phyloP scores from a whole-genome alignment of 2,329 filamentous ascomycete species.

The Tolypocladium tropicale region DNA sequence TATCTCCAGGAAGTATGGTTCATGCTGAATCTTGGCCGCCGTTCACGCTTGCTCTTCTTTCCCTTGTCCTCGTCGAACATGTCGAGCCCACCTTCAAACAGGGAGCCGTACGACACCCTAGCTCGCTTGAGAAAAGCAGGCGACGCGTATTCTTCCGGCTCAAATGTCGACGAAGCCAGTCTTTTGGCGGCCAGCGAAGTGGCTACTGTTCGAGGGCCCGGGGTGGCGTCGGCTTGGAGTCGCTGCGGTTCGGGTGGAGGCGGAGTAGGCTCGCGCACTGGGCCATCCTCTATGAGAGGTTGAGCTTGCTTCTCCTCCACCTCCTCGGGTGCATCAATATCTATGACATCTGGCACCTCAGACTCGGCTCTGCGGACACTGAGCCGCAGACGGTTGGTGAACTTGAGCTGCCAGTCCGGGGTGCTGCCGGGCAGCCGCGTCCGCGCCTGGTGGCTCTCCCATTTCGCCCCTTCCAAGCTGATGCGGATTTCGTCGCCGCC shows the following conservation, averaged over 20 bases:
- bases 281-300: not conserved
- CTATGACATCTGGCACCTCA: conserved; percentile 36
- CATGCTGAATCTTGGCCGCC: conserved; percentile 59
- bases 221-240: not conserved
- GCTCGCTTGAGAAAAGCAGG: conserved; percentile 71
- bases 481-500: conserved; percentile 71
- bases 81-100: conserved; percentile 55
- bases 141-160: conserved; percentile 54
- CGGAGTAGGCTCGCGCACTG: not conserved
- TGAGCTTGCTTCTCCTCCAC: conserved; percentile 10
- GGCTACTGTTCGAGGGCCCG: conserved; percentile 1
- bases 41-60: conserved; percentile 32
- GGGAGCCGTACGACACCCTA: conserved; percentile 56
- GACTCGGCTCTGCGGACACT: conserved; percentile 32
- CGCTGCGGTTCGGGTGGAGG: not conserved
- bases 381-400: conserved; percentile 37
- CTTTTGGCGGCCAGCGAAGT: conserved; percentile 20
- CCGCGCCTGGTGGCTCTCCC: conserved; percentile 43
- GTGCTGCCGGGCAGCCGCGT: conserved; percentile 38
- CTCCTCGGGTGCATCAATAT: conserved; percentile 31
- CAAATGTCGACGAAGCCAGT: conserved; percentile 21
- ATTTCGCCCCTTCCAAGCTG: conserved; percentile 57
- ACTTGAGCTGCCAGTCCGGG: conserved; percentile 50
- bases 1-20: conserved; percentile 65
- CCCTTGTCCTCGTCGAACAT: conserved; percentile 55